Evolutionary conservation across 1,139 yeast species (phyloP).

Genomic region (Candida pseudoviswanathii): DNA sequence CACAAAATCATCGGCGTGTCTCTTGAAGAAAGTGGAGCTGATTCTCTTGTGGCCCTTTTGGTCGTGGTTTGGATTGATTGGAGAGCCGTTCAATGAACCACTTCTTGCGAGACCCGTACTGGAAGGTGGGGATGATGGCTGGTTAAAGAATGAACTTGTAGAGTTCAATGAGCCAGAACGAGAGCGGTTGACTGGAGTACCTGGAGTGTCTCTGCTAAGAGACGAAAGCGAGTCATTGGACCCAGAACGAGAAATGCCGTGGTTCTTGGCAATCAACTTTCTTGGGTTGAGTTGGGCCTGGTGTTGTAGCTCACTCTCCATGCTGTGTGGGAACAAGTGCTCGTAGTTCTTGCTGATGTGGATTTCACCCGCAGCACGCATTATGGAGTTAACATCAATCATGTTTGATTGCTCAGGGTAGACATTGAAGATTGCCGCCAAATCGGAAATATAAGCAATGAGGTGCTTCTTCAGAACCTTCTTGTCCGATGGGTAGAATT

Average conservation of each 20-base stretch:
- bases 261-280: constrained; percentile 14
- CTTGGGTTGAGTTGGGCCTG: constrained; percentile 10
- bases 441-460: constrained; percentile 47
- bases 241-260: constrained; percentile 12
- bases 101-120: constrained; percentile 9
- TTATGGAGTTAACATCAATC: constrained; percentile 55
- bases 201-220: constrained; percentile 15
- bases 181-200: constrained; percentile 18
- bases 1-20: constrained; percentile 33
- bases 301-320: constrained; percentile 5
- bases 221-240: constrained; percentile 20
- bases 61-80: constrained; percentile 12
- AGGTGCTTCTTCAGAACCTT: constrained; percentile 46
- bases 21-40: constrained; percentile 24
- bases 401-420: constrained; percentile 56
- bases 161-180: constrained; percentile 28
- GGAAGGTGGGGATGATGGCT: constrained; percentile 24
- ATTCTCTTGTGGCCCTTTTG: constrained; percentile 14
- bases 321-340: constrained; percentile 24
- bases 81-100: constrained; percentile 13
- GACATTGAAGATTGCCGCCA: constrained; percentile 47
- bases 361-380: constrained; percentile 54
- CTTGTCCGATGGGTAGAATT: constrained; percentile 47
- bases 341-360: constrained; percentile 46
- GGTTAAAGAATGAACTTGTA: constrained; percentile 27